phyloP scores from a whole-genome alignment of 257 asterid genomes.

The Datura wrightii region DNA sequence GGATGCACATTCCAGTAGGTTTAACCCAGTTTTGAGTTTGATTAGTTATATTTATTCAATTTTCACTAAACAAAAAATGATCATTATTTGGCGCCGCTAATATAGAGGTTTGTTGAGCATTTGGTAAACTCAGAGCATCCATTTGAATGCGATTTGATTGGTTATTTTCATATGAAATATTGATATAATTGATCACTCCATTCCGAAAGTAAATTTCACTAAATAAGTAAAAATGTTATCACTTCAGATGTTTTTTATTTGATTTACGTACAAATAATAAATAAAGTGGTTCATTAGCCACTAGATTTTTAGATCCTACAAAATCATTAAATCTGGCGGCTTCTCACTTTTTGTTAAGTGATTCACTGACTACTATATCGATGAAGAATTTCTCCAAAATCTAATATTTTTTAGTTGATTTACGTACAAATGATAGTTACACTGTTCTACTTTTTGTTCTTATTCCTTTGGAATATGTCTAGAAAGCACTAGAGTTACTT shows the following conservation, averaged over 20 bases:
- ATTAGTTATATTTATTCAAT: not conserved
- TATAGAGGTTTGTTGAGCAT: not conserved
- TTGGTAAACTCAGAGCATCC: not conserved
- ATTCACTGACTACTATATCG: too few relatives aligned
- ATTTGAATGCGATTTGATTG: not conserved
- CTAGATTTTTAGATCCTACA: too few relatives aligned
- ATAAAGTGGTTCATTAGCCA: too few relatives aligned
- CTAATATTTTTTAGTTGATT: too few relatives aligned
- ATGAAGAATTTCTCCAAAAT: too few relatives aligned
- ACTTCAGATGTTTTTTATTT: not conserved
- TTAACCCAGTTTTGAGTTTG: not conserved
- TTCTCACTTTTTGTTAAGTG: too few relatives aligned
- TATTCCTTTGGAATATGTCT: not conserved
- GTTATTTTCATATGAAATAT: not conserved
- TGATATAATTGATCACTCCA: not conserved
- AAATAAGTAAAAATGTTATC: not conserved
- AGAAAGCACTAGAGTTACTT: too few relatives aligned
- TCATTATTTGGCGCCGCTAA: not conserved
- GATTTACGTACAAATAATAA: not conserved
- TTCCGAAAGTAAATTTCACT: not conserved
- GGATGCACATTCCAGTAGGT: not conserved
- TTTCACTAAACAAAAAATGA: not conserved
- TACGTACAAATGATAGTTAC: too few relatives aligned
- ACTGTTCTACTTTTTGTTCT: too few relatives aligned
- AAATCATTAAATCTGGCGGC: too few relatives aligned